Conservation (phyloP, 2,329 filamentous ascomycete genomes). For the Cadophora sp. region DNA sequence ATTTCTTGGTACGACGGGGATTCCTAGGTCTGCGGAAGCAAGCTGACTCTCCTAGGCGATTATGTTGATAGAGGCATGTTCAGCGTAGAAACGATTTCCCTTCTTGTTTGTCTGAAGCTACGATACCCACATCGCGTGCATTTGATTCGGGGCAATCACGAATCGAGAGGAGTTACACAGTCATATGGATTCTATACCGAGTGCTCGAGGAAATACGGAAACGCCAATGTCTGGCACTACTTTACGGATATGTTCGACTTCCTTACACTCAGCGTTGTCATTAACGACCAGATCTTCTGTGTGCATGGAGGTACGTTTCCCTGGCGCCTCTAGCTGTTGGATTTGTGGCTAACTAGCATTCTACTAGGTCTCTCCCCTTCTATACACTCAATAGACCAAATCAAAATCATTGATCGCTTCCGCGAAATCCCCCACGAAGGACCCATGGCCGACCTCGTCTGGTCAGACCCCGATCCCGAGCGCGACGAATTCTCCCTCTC, state of each 20-base stretch:
- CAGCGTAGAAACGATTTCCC: constrained; percentile 97
- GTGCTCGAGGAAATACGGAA: constrained; percentile 97
- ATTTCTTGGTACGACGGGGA: constrained; percentile 75
- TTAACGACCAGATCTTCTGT: constrained; percentile 99
- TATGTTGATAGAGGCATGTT: constrained; percentile 99
- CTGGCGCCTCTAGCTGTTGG: constrained; percentile 7
- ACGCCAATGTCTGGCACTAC: constrained; percentile 98
- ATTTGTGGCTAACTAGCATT: constrained; percentile 14
- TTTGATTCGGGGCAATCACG: constrained; percentile 96
- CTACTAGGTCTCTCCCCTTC: constrained; percentile 76
- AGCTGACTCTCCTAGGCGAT: constrained; percentile 63
- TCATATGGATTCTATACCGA: constrained; percentile 99
- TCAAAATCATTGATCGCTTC: constrained; percentile 99
- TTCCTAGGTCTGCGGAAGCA: not conserved
- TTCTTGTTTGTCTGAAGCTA: constrained; percentile 95
- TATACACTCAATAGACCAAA: constrained; percentile 98
- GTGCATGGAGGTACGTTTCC: constrained; percentile 79
- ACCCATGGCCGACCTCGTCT: constrained; percentile 98
- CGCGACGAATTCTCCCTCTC: constrained; percentile 96
- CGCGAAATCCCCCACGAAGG: constrained; percentile 98
- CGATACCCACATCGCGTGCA: constrained; percentile 96
- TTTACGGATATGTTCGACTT: constrained; percentile 99
- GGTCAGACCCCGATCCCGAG: constrained; percentile 98
- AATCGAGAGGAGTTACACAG: constrained; percentile 96
- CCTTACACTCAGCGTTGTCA: constrained; percentile 93